Evolutionary conservation across 179 eudicot genomes (phyloP).

Genomic region (Patellifolia procumbens): DNA sequence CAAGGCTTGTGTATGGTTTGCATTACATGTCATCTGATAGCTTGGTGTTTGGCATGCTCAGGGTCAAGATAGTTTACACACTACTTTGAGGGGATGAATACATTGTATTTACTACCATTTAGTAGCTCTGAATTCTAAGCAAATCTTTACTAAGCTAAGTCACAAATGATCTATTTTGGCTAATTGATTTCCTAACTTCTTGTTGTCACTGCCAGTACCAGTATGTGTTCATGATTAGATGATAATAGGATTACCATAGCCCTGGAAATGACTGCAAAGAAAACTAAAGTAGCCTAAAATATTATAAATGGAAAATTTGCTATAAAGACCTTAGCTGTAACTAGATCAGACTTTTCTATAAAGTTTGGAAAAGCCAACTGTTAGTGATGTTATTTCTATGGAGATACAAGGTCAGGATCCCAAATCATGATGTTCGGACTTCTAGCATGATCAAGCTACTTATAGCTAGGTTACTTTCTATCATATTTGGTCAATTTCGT

Average conservation of each 20-base stretch:
- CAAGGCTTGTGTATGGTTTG: background rate
- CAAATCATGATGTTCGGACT: background rate
- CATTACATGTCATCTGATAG: background rate
- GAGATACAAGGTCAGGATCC: background rate
- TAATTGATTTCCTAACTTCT: background rate
- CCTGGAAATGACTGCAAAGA: background rate
- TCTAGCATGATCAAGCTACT: background rate
- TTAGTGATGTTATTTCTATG: background rate
- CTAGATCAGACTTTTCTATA: background rate
- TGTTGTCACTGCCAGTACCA: background rate
- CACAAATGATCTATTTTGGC: background rate
- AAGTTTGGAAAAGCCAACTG: background rate
- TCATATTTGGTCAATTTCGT: background rate
- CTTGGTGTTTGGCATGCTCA: background rate
- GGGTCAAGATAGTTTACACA: background rate
- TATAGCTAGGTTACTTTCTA: background rate
- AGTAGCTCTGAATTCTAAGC: background rate
- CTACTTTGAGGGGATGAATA: no score
- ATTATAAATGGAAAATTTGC: background rate
- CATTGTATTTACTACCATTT: no score
- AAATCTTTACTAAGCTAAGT: background rate
- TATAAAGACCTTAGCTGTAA: background rate
- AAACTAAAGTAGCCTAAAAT: background rate
- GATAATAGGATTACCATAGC: background rate
- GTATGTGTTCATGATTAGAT: background rate